Evolutionary conservation across 2,329 filamentous ascomycete species (phyloP).

Genomic region (Aspergillus uvarum): DNA sequence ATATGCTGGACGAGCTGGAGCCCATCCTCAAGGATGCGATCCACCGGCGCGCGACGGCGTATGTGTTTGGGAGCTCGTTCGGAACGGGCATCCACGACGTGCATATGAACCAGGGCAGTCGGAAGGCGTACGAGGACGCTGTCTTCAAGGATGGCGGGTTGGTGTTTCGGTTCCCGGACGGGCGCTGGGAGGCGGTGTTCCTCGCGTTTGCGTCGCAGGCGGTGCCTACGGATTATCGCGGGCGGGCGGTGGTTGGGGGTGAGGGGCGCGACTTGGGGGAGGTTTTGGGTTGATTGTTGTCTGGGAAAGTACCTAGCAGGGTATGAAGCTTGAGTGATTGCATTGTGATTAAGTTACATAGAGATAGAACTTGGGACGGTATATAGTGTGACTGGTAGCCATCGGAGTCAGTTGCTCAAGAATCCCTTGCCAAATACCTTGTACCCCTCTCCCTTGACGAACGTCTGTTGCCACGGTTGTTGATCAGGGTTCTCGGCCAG

Average conservation of each 20-base stretch:
- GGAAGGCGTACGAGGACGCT: conserved; percentile 15
- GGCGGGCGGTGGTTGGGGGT: not conserved
- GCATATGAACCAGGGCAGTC: conserved; percentile 25
- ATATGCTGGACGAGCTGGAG: conserved; percentile 33
- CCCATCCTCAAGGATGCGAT: conserved; percentile 15
- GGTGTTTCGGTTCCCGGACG: conserved; percentile 11
- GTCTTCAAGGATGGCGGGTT: conserved; percentile 20
- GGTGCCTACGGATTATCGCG: conserved; percentile 13
- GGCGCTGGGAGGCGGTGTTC: conserved; percentile 19
- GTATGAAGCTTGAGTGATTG: no score
- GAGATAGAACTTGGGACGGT: no score
- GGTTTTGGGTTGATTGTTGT: not conserved
- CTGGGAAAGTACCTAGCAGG: no score
- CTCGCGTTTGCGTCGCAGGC: conserved; percentile 22
- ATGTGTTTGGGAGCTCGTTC: conserved; percentile 17
- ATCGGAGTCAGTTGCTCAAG: no score
- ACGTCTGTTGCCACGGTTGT: conserved; percentile 3
- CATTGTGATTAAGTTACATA: no score
- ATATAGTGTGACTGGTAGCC: no score
- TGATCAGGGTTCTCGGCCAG: not conserved
- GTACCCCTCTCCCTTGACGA: conserved; percentile 5
- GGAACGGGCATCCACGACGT: conserved; percentile 17
- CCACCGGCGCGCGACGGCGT: conserved; percentile 12
- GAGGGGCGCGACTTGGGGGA: not conserved
- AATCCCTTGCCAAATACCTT: not conserved